Base-by-base conservation (phyloP, 371 early-diverging fungal species). In the Dinochytrium kinnereticum region DNA sequence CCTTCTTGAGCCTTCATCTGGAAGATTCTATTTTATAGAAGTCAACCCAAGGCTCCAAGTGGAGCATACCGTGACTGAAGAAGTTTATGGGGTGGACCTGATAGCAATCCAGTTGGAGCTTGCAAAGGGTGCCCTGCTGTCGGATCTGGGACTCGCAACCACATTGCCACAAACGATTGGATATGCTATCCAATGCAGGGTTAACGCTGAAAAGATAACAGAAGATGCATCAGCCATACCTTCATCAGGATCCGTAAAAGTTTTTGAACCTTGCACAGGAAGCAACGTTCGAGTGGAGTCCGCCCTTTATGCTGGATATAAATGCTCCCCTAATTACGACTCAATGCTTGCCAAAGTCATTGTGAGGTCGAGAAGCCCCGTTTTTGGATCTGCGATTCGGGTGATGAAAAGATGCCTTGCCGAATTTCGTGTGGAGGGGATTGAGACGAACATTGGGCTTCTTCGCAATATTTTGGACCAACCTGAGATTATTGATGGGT, bases 11-110 rank as follows among this genome's bases (percentile, higher is more conserved):
- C 80, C 69, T 86, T 5, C 7, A n/a, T 5, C 7, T 21, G 26
- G 26, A 26, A 91, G 71, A 1, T 89, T 92, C 76, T 96, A 95
- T 85, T 96, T 96, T 74, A 93, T 96, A 71, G 96, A 96, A 84
- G 91, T 95, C 78, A 95, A 96, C 81, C 93, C 95, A 68, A 17
- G 67, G 0, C 31, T 78, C 7, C 71, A 68, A 64, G 53, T 86
- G 30, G 81, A 79, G 61, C 85, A 85, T 51, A 73, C 84, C 15
- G 77, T 82, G 24, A 84, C 77, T 24, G 98, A 97, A 84, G 91
- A 94, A 78, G 90, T 95, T 70, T 93, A 92, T 21, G 94, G 93
- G 31, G 88, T 94, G 59, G 96, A 97, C 83, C 87, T 97, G 39
- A 92, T 96, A 24, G 92, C 91, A 34, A 88, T 91, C 49, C 94